These are phyloP conservation scores for Saccharomycopsis hybrid DNA, from an alignment of 1,139 yeast genomes.

Conservation along the genomic window DNA sequence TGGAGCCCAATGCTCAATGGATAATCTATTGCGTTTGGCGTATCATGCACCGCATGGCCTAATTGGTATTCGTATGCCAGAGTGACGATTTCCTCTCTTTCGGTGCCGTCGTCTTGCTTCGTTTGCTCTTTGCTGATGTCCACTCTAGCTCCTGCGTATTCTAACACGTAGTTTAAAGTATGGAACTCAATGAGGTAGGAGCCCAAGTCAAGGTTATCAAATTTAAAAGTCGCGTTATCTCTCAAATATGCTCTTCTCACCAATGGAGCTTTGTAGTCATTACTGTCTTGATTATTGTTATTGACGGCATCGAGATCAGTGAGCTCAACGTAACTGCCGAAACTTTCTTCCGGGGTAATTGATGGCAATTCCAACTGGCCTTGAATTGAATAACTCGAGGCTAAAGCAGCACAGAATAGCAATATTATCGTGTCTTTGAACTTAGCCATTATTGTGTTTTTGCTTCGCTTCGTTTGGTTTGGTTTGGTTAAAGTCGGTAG, in stretches of 20 bases:
- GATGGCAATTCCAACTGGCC: conserved; percentile 13
- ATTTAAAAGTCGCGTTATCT: conserved; percentile 12
- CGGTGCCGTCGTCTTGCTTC: conserved; percentile 10
- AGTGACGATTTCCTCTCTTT: conserved; percentile 1
- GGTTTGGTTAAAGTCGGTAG: too few species aligned
- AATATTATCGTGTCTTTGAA: background rate
- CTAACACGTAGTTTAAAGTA: conserved; percentile 9
- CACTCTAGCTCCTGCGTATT: conserved; percentile 6
- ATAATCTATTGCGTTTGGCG: conserved; percentile 9
- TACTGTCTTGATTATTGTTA: background rate
- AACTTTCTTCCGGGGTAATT: conserved; percentile 11
- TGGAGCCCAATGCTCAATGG: conserved; percentile 9
- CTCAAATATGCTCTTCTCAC: background rate
- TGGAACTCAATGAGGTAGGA: conserved; percentile 15
- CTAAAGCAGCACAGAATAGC: background rate
- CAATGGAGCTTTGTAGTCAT: background rate
- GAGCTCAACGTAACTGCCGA: conserved; percentile 11
- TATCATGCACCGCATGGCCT: conserved; percentile 10
- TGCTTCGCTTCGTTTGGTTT: too few species aligned
- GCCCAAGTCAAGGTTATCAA: conserved; percentile 9
- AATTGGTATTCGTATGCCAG: conserved; percentile 13
- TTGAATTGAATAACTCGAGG: conserved; percentile 2
- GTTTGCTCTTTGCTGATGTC: conserved; percentile 4
- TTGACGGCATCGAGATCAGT: conserved; percentile 5
- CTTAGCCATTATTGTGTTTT: too few species aligned